These are phyloP conservation scores for Suhomyces anneliseae DNA, from an alignment of 1,139 yeast genomes.

Conservation along the genomic window DNA sequence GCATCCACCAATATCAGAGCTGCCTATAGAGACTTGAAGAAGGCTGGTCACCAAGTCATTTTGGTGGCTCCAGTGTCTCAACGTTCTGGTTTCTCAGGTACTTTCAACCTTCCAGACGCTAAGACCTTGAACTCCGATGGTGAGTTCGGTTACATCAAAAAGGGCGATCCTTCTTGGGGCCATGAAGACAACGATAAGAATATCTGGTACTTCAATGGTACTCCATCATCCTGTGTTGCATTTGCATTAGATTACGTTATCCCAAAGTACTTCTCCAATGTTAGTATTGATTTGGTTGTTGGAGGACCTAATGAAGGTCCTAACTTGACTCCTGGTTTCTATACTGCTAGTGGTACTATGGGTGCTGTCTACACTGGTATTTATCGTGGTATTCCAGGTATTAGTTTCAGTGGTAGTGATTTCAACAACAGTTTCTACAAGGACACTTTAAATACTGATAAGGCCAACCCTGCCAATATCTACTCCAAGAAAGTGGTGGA, in stretches of 20 bases:
- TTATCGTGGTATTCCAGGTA: conserved; percentile 45
- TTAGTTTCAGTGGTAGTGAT: conserved; percentile 40
- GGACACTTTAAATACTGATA: conserved; percentile 33
- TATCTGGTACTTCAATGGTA: conserved; percentile 49
- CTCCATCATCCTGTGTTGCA: conserved; percentile 44
- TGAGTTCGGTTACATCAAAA: conserved; percentile 37
- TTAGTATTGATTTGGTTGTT: conserved; percentile 41
- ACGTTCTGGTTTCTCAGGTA: conserved; percentile 32
- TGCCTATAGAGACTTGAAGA: conserved; percentile 28
- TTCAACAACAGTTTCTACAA: conserved; percentile 44
- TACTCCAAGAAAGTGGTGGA: conserved; percentile 39
- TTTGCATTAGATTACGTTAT: conserved; percentile 42
- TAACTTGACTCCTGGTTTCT: conserved; percentile 39
- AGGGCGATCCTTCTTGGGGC: conserved; percentile 48
- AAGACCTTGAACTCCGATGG: conserved; percentile 25
- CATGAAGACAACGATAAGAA: conserved; percentile 36
- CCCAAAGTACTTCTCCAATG: conserved; percentile 33
- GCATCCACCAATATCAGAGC: conserved; percentile 36
- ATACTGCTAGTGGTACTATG: conserved; percentile 45
- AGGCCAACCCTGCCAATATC: conserved; percentile 37
- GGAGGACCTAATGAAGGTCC: conserved; percentile 50
- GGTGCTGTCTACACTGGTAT: conserved; percentile 43
- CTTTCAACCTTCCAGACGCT: conserved; percentile 28
- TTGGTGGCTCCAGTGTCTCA: conserved; percentile 36
- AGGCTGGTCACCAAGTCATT: conserved; percentile 30